Base-by-base conservation (phyloP, 2,329 filamentous ascomycete species). In the Colletotrichum musae region DNA sequence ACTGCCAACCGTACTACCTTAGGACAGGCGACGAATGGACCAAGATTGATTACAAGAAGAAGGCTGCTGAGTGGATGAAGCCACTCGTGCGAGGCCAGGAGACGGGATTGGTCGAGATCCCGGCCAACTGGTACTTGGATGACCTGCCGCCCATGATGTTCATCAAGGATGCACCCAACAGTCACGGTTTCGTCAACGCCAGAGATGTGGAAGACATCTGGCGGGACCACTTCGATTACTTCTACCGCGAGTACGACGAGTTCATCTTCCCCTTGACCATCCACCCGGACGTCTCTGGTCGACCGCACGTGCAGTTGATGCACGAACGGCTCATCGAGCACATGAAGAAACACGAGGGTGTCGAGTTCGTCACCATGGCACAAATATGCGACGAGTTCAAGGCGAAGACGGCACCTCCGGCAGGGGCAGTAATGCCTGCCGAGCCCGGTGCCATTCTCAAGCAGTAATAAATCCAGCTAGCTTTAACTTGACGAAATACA, bases 201-300 rank as follows among this genome's bases (percentile, higher is more conserved):
- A 80, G 86, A n/a, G 88, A 90, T 70, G 85, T 92, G 1, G 89
- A 92, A 74, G 88, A 90, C 41, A 85, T 91, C 41, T 92, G 89
- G 89, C 81, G 86, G 56, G 88, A 92, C 69, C 89, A 92, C 71
- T 92, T 92, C 68, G 86, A 91, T 73, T 94, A 93, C 79, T 93
- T 92, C 74, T 94, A 94, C 77, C 84, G 91, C 32, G 91, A 94
- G 77, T 91, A 93, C 71, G 91, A 94, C 73, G 90, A 93, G 73
- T 94, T 94, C 71, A 87, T 93, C 60, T 94, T 94, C 73, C 92
- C 92, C 0, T 92, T 94, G 78, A 94, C 92, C 0, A 91, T 94
- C 43, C 92, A 94, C 77, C 92, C 92, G 0, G 92, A 94, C 74
- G 90, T 92, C 0, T 90, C 87, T 3, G 92, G 92, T 0, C 84